Conservation (phyloP, 306 rosid genomes). For the Quercus variabilis region DNA sequence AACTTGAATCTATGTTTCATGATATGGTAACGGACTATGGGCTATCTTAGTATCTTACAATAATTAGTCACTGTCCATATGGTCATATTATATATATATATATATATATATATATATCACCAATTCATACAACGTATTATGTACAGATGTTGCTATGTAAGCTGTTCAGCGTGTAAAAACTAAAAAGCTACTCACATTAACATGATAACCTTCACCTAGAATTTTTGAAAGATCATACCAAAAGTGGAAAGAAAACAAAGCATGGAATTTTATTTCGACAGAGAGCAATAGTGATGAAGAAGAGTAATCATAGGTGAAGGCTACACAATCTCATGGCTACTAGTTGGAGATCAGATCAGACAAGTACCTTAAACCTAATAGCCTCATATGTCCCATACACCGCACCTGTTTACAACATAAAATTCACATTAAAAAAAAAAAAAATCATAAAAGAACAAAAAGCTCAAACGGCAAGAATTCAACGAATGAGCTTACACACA, state of each 20-base stretch:
- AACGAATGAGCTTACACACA: neutral
- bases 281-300: neutral
- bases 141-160: neutral
- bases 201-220: neutral
- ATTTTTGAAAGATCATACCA: neutral
- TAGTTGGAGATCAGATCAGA: slow-evolving; percentile 12
- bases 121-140: neutral
- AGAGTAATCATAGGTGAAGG: slow-evolving; percentile 3
- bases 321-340: slow-evolving; percentile 1
- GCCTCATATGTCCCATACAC: slow-evolving; percentile 89
- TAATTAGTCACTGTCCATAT: neutral
- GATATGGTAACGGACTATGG: neutral
- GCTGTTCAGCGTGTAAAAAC: neutral
- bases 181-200: neutral
- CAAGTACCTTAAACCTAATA: slow-evolving; percentile 64
- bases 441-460: neutral
- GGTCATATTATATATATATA: neutral
- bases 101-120: neutral
- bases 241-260: neutral
- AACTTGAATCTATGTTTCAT: neutral
- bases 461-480: neutral
- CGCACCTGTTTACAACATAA: slow-evolving; percentile 52
- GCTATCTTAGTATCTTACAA: neutral
- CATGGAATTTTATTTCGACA: neutral
- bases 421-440: neutral